Evolutionary conservation across 2,329 filamentous ascomycete species (phyloP).

Genomic region (Neofusicoccum umdonicola): DNA sequence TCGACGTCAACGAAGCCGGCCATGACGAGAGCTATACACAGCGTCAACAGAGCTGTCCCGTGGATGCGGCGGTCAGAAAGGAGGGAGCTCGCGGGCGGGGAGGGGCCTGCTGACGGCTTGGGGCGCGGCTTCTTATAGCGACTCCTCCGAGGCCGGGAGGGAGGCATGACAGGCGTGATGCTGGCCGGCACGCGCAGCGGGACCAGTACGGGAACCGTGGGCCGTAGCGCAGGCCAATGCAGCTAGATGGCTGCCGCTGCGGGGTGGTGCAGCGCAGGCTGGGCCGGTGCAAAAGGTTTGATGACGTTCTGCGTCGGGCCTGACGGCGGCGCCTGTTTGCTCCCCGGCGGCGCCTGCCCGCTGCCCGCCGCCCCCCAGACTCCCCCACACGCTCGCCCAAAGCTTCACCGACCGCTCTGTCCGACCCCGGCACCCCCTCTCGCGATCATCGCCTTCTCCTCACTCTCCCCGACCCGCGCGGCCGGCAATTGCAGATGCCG

Average conservation of each 20-base stretch:
- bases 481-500: neutral
- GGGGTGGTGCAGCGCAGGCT: neutral
- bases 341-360: neutral
- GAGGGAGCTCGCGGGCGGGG: neutral
- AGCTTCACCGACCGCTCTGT: neutral
- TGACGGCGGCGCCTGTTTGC: neutral
- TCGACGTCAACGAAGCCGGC: constrained; percentile 27
- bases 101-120: neutral
- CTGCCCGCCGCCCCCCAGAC: neutral
- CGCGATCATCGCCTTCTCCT: neutral
- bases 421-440: neutral
- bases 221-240: neutral
- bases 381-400: neutral
- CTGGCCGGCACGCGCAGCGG: neutral
- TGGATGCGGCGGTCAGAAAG: neutral
- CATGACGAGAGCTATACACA: constrained; percentile 12
- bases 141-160: too few species aligned
- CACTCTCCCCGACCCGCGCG: neutral
- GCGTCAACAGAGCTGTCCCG: neutral
- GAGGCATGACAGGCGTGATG: neutral
- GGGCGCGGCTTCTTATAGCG: constrained; percentile 8
- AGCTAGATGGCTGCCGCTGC: neutral
- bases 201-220: neutral
- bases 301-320: neutral
- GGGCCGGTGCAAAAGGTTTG: neutral